Base-by-base conservation (phyloP, 768 basidiomycete genomes). In the Tephrocybe sp. region DNA sequence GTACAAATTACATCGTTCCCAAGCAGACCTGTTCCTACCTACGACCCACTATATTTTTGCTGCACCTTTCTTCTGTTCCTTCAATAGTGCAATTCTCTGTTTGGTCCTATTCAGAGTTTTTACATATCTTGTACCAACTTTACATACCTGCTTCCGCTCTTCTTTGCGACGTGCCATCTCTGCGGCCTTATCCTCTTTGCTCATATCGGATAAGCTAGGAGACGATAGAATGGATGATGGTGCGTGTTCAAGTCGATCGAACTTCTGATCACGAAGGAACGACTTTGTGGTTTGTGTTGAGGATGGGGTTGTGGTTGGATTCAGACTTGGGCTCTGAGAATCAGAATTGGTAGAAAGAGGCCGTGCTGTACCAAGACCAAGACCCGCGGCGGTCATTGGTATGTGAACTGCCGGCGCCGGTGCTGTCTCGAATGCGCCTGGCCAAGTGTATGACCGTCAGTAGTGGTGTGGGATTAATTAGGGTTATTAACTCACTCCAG, bases 121-220 rank as follows among this genome's bases (percentile, higher is more conserved):
- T n/a, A n/a, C n/a, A n/a, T n/a, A n/a, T n/a, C n/a, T n/a, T n/a
- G n/a, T n/a, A n/a, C n/a, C n/a, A n/a, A n/a, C n/a, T n/a, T n/a
- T n/a, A 38, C 48, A 26, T 48, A 92, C 92, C 74, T 91, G 84
- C 66, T 88, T 93, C 39, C 96, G 74, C 66, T 98, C 96, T 65
- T 98, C 95, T 63, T 95, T 88, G 53, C 94, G 76, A 56, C 88
- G 75, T 7, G 88, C 88, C 85, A 98, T 88, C 73, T 97, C 93
- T n/a, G 84, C 85, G 1, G 90, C 90, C 67, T 90, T 96, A 59
- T 95, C 93, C 67, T 97, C 96, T 66, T 93, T 97, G 23, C 81
- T 79, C 78, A 93, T 74, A 1, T 66, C 68, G 23, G 79, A 68
- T 49, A 75, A 71, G 21, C 62, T 58, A 2, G 69, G 49, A n/a